phyloP scores from a whole-genome alignment of 257 asterid genomes.

The Gentiana straminea region DNA sequence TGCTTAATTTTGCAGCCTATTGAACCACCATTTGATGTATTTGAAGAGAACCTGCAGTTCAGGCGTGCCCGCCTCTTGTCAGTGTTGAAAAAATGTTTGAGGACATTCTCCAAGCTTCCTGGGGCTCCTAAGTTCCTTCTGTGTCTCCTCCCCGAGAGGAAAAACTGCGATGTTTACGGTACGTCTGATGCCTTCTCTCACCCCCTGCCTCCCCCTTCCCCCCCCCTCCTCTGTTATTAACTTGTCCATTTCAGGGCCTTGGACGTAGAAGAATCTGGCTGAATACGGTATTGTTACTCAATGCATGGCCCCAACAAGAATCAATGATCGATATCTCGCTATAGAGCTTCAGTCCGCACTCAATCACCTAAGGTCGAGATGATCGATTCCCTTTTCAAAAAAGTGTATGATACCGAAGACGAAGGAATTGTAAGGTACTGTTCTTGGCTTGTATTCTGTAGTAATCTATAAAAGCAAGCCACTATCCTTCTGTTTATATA shows the following conservation, averaged over 20 bases:
- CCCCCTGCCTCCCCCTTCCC: too few species aligned
- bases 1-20: slow-evolving; percentile 30
- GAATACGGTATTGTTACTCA: slow-evolving; percentile 86
- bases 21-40: slow-evolving; percentile 54
- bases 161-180: slow-evolving; percentile 80
- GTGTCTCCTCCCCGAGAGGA: slow-evolving; percentile 74
- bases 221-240: too few species aligned
- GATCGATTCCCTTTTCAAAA: slow-evolving; percentile 70
- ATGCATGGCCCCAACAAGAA: slow-evolving; percentile 61
- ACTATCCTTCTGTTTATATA: too few species aligned
- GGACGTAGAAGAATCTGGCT: slow-evolving; percentile 70
- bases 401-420: slow-evolving; percentile 61
- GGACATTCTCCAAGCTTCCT: slow-evolving; percentile 51
- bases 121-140: slow-evolving; percentile 72
- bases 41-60: slow-evolving; percentile 51
- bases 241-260: slow-evolving; percentile 85
- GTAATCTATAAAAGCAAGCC: too few species aligned
- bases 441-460: too few species aligned
- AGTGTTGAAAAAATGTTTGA: slow-evolving; percentile 71
- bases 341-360: slow-evolving; percentile 83
- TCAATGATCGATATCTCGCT: slow-evolving; percentile 77
- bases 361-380: slow-evolving; percentile 84
- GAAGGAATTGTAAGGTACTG: slow-evolving; percentile 74
- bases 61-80: slow-evolving; percentile 57
- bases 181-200: too few species aligned